Conservation (phyloP, 2,329 filamentous ascomycete genomes). For the Aspergillus sclerotialis region DNA sequence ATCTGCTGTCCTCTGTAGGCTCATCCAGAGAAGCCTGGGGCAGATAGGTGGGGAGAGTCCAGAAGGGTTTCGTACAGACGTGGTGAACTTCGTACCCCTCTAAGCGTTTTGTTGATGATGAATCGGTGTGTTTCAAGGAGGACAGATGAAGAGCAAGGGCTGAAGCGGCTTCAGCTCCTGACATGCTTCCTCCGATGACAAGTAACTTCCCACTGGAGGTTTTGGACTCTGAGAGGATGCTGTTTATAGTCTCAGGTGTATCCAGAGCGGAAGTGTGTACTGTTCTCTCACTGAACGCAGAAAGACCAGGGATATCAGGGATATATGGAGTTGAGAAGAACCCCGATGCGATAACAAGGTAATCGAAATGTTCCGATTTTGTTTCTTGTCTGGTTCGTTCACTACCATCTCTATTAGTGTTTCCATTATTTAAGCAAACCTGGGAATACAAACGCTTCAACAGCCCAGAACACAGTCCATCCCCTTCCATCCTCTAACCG, state of each 20-base stretch:
- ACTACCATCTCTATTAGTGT: too few species aligned
- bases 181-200: constrained; percentile 75
- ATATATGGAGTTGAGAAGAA: constrained; percentile 63
- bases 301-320: constrained; percentile 37
- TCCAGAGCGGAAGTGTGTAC: constrained; percentile 65
- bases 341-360: constrained; percentile 65
- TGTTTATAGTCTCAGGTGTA: constrained; percentile 34
- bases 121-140: constrained; percentile 42
- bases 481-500: constrained; percentile 18
- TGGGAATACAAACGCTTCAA: constrained; percentile 11
- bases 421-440: too few species aligned
- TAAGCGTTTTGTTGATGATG: constrained; percentile 41
- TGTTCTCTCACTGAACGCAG: constrained; percentile 39
- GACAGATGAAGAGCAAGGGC: constrained; percentile 67
- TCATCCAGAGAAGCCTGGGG: constrained; percentile 15
- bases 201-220: constrained; percentile 54
- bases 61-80: constrained; percentile 61
- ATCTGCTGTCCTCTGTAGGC: constrained; percentile 33
- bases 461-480: constrained; percentile 33
- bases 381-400: too few species aligned
- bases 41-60: constrained; percentile 57
- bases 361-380: constrained; percentile 50
- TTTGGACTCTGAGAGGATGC: constrained; percentile 4
- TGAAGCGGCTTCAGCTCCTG: constrained; percentile 68
- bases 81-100: constrained; percentile 52